Evolutionary conservation across 2,329 filamentous ascomycete genomes (phyloP).

Genomic region (Hymenoscyphus albidus): DNA sequence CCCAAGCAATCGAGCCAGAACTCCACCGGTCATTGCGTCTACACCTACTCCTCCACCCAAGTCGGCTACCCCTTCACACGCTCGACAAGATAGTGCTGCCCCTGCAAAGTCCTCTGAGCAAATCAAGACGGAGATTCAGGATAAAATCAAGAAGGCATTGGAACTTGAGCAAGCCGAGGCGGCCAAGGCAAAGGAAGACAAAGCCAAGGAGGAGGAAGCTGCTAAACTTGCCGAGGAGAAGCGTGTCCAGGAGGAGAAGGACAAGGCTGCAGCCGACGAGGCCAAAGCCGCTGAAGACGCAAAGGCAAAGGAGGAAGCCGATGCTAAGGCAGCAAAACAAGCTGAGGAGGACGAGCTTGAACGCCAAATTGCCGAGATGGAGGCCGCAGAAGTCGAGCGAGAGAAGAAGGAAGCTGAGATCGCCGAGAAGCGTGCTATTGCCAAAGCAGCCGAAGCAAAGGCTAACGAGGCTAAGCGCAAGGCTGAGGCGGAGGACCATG

Average conservation of each 20-base stretch:
- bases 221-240: constrained; percentile 33
- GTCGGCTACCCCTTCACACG: constrained; percentile 61
- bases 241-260: constrained; percentile 36
- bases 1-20: constrained; percentile 53
- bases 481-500: constrained; percentile 51
- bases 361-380: constrained; percentile 58
- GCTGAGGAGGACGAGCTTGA: constrained; percentile 55
- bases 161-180: background rate
- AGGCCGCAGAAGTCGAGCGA: constrained; percentile 34
- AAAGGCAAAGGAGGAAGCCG: constrained; percentile 36
- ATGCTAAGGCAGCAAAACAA: constrained; percentile 36
- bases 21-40: constrained; percentile 63
- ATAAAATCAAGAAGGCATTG: constrained; percentile 40
- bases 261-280: constrained; percentile 32
- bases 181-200: constrained; percentile 18
- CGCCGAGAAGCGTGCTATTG: constrained; percentile 31
- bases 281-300: constrained; percentile 37
- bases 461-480: constrained; percentile 44
- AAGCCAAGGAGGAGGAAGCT: constrained; percentile 33
- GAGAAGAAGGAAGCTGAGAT: constrained; percentile 37
- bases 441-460: constrained; percentile 39
- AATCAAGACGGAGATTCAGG: constrained; percentile 75
- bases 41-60: constrained; percentile 79
- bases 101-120: constrained; percentile 70
- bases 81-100: constrained; percentile 62